Evolutionary conservation across 768 basidiomycete genomes (phyloP), one percentile per base, ranked within the genome.

Genomic region (Rhodotorula toruloides): DNA sequence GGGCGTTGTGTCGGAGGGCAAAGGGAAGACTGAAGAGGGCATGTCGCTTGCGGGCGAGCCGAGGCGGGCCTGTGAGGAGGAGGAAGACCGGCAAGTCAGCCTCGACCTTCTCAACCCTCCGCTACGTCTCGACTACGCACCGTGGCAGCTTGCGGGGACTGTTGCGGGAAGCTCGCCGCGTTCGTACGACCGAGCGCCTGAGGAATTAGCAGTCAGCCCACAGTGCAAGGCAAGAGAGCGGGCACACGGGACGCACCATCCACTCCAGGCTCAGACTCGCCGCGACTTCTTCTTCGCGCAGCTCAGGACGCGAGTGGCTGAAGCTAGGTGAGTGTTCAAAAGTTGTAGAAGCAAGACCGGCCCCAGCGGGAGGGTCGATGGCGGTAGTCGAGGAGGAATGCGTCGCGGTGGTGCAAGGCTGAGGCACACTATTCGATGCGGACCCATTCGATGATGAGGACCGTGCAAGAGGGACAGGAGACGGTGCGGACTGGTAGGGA

Each of bases 251-350:
- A 42, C 50, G 25, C 42, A 61, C 59, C 42, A 63, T 49, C 31
- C 48, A 63, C 54, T 63, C 61, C 9, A 63, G 54, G 10, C 22
- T 22, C 29, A 56, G 25, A 9, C 37, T 40, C 47, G 61, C 61
- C 16, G 54, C 61, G 4, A 63, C 54, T 17, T 63, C 61, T 17
- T 55, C 54, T 31, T 63, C 61, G 32, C 61, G 29, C 54, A 63
- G 39, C 25, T 44, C 40, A 22, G 44, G 21, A 16, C 44, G n/a
- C 44, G 9, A 8, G 21, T n/a, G n/a, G n/a, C n/a, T n/a, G 44
- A 25, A 25, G 19, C 44, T 9, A 9, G 44, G 9, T 17, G 44
- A 46, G 13, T 46, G 9, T 12, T 22, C 44, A 25, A 25, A 13
- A 46, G 13, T 21, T 9, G 13, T 8, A 21, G 44, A 46, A 46